Conservation (phyloP, 2,329 filamentous ascomycete species). For the Penicillium sp. region DNA sequence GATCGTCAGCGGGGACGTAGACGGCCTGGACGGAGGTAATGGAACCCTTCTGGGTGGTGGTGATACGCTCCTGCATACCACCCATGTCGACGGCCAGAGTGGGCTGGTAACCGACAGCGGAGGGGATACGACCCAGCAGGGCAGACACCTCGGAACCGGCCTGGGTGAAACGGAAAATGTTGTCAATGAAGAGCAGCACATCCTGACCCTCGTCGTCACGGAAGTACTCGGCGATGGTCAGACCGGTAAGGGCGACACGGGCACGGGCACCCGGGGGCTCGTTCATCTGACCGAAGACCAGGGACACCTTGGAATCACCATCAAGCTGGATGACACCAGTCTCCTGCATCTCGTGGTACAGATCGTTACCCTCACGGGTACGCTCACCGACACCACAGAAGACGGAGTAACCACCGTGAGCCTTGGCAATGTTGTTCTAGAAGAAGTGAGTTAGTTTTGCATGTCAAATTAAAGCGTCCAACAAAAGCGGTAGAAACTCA, state of each 20-base stretch:
- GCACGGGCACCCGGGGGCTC: constrained; percentile 99
- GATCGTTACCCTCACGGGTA: constrained; percentile 99
- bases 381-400: constrained; percentile 99
- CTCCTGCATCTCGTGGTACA: constrained; percentile 99
- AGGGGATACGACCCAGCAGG: constrained; percentile 98
- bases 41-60: constrained; percentile 98
- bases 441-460: not conserved
- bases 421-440: constrained; percentile 99
- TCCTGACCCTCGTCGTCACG: constrained; percentile 79
- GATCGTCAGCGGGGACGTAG: constrained; percentile 99
- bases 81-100: constrained; percentile 98
- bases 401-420: constrained; percentile 99
- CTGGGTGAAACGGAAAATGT: constrained; percentile 99
- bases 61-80: constrained; percentile 99
- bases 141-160: constrained; percentile 99
- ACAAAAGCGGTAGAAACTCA: constrained; percentile 40
- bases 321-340: constrained; percentile 99
- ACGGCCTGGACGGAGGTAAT: constrained; percentile 99
- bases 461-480: not conserved
- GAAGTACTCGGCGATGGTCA: constrained; percentile 70
- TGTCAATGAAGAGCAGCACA: constrained; percentile 99
- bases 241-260: constrained; percentile 96
- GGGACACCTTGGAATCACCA: constrained; percentile 97
- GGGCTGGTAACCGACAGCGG: constrained; percentile 99
- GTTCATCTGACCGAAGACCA: constrained; percentile 99